Base-by-base conservation (phyloP, 1,284 basidiomycete species). In the Thelephora terrestris region DNA sequence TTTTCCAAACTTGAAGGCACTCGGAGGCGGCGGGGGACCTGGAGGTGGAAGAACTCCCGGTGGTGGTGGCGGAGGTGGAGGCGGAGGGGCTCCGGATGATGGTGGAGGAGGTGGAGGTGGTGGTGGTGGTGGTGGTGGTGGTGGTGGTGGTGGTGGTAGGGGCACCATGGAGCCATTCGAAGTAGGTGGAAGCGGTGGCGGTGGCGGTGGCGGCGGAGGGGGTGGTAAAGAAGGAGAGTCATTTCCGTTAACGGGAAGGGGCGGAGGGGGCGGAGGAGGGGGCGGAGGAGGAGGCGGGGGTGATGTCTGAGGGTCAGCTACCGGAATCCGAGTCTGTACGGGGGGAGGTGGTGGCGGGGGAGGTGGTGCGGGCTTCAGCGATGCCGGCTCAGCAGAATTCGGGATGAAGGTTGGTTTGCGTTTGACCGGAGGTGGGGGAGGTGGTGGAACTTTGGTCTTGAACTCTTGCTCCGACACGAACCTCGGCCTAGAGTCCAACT, bases 381-480 rank as follows among this genome's bases (percentile, higher is more conserved):
- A 39, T 50, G 51, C 2, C 53, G 49, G 45, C 51, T 58, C 34
- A 14, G 54, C 47, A 14, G 20, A 14, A 14, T 14, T 9, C 39
- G 16, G n/a, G 21, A 17, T 24, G 27, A 36, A 5, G 21, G 25
- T 27, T 10, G 14, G 25, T 21, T 45, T 45, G 43, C 23, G 20
- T 7, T 45, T 45, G 21, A 36, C 24, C 5, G 71, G 69, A 20
- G 78, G 78, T 25, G 79, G 79, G 3, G 78, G 80, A 0, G 79
- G 80, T 2, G 85, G 81, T 1, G 79, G 66, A 44, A 81, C 79
- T 47, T 73, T 73, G 6, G 70, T 68, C 61, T 87, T 88, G 64
- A 81, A 87, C 53, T 81, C 81, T 57, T 78, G 76, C 62, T 89
- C 85, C 1, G 74, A 76, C 39, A 69, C 59, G 48, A 65, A 65